These are phyloP conservation scores for Fraxinus excelsior DNA, from an alignment of 257 asterid genomes.

Conservation along the genomic window DNA sequence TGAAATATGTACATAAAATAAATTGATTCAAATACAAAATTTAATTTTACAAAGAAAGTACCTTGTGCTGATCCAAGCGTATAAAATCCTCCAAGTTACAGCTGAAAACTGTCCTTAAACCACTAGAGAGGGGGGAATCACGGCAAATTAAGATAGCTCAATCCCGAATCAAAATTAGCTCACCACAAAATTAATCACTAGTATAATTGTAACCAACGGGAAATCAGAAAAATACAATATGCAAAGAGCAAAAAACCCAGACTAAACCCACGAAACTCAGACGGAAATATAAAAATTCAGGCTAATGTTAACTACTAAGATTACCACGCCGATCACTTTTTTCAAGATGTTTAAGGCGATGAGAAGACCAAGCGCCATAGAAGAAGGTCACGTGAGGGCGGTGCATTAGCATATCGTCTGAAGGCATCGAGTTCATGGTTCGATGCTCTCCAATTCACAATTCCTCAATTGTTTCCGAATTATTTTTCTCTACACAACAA, in stretches of 20 bases:
- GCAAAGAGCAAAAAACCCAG: constrained; percentile 6
- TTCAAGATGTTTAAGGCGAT: constrained; percentile 72
- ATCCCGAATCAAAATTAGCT: constrained; percentile 22
- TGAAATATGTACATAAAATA: no score
- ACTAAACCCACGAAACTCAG: neutral
- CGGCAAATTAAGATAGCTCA: constrained; percentile 23
- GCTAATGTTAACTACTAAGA: constrained; percentile 67
- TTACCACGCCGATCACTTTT: constrained; percentile 77
- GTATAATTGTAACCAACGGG: constrained; percentile 23
- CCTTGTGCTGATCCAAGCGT: no score
- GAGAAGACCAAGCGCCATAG: constrained; percentile 59
- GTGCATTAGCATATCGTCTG: constrained; percentile 33
- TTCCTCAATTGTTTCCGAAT: constrained; percentile 25
- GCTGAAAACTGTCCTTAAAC: no score
- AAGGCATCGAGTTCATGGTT: constrained; percentile 92
- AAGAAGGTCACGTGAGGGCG: constrained; percentile 40
- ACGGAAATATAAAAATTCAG: constrained; percentile 5
- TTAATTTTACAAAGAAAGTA: no score
- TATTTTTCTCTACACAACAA: neutral
- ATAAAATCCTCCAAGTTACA: no score
- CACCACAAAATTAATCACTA: constrained; percentile 21
- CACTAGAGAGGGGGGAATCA: neutral
- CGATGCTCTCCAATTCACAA: constrained; percentile 75
- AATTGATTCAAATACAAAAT: no score
- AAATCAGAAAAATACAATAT: constrained; percentile 29